Conservation (phyloP, 768 basidiomycete genomes). For the Suillus decipiens region DNA sequence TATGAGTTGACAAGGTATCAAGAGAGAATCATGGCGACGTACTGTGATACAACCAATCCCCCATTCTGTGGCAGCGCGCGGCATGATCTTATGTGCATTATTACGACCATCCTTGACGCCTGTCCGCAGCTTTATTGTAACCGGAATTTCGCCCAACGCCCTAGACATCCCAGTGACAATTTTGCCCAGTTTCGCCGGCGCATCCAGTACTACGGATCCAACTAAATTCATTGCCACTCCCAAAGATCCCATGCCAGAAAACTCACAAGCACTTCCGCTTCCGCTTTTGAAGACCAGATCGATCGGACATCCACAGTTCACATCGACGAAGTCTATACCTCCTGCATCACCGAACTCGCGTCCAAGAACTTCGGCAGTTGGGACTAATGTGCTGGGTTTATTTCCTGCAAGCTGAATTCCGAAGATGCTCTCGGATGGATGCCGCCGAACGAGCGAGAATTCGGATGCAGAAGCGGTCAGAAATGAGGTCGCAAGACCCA, state of each 20-base stretch:
- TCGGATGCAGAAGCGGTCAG: slow-evolving; percentile 88
- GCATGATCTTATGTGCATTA: slow-evolving; percentile 89
- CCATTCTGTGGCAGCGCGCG: slow-evolving; percentile 62
- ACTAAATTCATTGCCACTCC: neutral
- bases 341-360: slow-evolving; percentile 54
- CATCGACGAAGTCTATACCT: slow-evolving; percentile 85
- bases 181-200: slow-evolving; percentile 78
- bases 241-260: neutral
- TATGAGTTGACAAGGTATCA: slow-evolving; percentile 9
- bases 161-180: slow-evolving; percentile 90
- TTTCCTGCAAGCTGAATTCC: slow-evolving; percentile 93
- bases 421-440: slow-evolving; percentile 84
- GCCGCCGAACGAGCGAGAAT: slow-evolving; percentile 90
- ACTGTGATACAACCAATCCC: slow-evolving; percentile 47
- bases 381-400: slow-evolving; percentile 75
- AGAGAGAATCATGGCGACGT: slow-evolving; percentile 13
- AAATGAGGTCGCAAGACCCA: slow-evolving; percentile 94
- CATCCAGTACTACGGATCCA: slow-evolving; percentile 70
- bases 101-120: slow-evolving; percentile 90
- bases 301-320: slow-evolving; percentile 98
- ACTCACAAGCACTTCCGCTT: slow-evolving; percentile 86
- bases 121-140: slow-evolving; percentile 90
- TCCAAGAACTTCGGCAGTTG: slow-evolving; percentile 80
- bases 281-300: slow-evolving; percentile 92
- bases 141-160: slow-evolving; percentile 86